Evolutionary conservation across 257 asterid genomes (phyloP).

Genomic region (Prunella vulgaris): DNA sequence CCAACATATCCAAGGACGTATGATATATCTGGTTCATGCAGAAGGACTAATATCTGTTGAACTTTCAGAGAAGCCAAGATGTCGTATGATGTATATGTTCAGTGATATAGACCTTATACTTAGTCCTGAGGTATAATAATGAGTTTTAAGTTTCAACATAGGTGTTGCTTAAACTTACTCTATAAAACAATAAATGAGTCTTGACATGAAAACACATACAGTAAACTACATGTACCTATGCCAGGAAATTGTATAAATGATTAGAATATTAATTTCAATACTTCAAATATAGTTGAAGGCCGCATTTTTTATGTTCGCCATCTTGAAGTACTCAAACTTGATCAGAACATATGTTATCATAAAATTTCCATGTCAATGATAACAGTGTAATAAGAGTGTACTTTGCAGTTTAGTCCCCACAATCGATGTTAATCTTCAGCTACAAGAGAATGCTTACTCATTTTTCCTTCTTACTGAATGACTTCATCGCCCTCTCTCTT

Average conservation of each 20-base stretch:
- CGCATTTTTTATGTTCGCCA: not conserved
- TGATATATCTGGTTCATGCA: slow-evolving; percentile 92
- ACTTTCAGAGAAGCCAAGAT: slow-evolving; percentile 67
- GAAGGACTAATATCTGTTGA: slow-evolving; percentile 85
- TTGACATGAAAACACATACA: no score
- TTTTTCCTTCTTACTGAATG: no score
- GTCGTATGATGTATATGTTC: slow-evolving; percentile 70
- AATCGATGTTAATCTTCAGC: no score
- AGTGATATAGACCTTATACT: slow-evolving; percentile 91
- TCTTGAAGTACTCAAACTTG: not conserved
- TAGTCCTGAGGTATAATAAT: slow-evolving; percentile 85
- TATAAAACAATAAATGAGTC: slow-evolving; percentile 1
- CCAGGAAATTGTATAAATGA: no score
- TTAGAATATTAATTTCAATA: not conserved
- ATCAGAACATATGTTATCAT: not conserved
- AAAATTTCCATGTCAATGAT: no score
- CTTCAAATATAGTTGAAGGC: not conserved
- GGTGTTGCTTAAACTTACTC: not conserved
- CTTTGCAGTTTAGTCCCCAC: no score
- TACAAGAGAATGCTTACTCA: no score
- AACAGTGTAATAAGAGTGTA: no score
- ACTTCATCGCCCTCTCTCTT: no score
- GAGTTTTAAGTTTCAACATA: not conserved
- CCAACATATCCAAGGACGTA: slow-evolving; percentile 97
- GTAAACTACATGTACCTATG: not conserved